Percentiles rank a stretch among this genome's conserved stretches.
phyloP scores from a whole-genome alignment of 306 rosid genomes.

The Castanospermum australe region DNA sequence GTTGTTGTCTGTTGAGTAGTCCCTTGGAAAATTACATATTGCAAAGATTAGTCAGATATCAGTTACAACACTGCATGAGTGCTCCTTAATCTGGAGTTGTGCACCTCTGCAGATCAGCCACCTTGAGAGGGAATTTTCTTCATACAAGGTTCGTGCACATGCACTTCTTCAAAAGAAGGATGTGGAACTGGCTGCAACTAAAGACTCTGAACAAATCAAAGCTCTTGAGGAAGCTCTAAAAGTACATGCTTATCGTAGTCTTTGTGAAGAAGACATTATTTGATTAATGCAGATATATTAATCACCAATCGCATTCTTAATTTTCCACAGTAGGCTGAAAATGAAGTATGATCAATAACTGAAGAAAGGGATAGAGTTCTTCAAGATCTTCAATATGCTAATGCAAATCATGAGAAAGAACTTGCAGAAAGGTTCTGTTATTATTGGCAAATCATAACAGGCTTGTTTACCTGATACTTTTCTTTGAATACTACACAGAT shows the following conservation, averaged over 20 bases:
- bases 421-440: constrained; percentile 67
- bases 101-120: constrained; percentile 37
- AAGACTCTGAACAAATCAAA: constrained; percentile 85
- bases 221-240: constrained; percentile 86
- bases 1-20: constrained; percentile 9
- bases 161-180: constrained; percentile 99
- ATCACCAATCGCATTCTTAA: constrained; percentile 13
- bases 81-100: constrained; percentile 24
- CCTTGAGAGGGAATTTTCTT: constrained; percentile 87
- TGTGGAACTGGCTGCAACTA: constrained; percentile 86
- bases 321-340: constrained; percentile 80
- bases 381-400: constrained; percentile 71
- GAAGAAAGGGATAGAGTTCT: constrained; percentile 77
- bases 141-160: constrained; percentile 96
- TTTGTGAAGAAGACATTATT: constrained; percentile 22
- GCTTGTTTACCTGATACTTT: constrained; percentile 6
- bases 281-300: neutral
- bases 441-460: constrained; percentile 16
- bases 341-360: constrained; percentile 59
- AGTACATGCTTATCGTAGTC: constrained; percentile 47
- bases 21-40: neutral
- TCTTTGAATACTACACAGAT: constrained; percentile 11
- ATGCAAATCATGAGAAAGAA: constrained; percentile 66
- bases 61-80: neutral
- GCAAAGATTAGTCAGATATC: constrained; percentile 2